These are phyloP conservation scores for Caloboletus firmus DNA, from an alignment of 1,284 basidiomycete species.

Conservation along the genomic window DNA sequence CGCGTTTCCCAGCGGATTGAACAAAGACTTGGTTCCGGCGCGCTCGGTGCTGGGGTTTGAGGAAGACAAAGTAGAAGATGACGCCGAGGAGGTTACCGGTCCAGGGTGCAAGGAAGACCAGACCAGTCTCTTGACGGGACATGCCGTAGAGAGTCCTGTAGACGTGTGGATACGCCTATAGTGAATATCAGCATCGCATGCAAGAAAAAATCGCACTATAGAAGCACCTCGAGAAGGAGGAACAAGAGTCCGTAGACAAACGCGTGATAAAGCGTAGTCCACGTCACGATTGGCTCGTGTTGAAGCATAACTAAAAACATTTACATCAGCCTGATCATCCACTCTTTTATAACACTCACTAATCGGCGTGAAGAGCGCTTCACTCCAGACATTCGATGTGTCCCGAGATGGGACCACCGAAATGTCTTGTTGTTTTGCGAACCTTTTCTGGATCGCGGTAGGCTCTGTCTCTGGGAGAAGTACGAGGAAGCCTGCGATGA, in stretches of 20 bases:
- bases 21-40: slow-evolving; percentile 11
- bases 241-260: slow-evolving; percentile 32
- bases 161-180: slow-evolving; percentile 27
- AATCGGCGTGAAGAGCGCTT: slow-evolving; percentile 23
- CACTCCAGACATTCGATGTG: slow-evolving; percentile 15
- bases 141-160: slow-evolving; percentile 22
- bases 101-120: slow-evolving; percentile 30
- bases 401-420: neutral
- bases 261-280: slow-evolving; percentile 32
- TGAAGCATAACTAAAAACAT: slow-evolving; percentile 24
- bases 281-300: slow-evolving; percentile 27
- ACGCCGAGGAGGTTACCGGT: slow-evolving; percentile 27
- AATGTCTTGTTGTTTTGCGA: slow-evolving; percentile 12
- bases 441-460: slow-evolving; percentile 19
- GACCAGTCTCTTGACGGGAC: slow-evolving; percentile 25
- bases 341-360: slow-evolving; percentile 13
- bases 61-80: slow-evolving; percentile 21
- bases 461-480: slow-evolving; percentile 28
- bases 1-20: slow-evolving; percentile 17
- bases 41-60: slow-evolving; percentile 24
- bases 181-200: neutral
- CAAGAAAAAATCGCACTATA: neutral
- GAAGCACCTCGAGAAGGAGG: slow-evolving; percentile 27
- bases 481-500: slow-evolving; percentile 17
- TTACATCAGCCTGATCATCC: neutral